Base-by-base conservation (phyloP, 257 asterid genomes). In the Ilex asprella region DNA sequence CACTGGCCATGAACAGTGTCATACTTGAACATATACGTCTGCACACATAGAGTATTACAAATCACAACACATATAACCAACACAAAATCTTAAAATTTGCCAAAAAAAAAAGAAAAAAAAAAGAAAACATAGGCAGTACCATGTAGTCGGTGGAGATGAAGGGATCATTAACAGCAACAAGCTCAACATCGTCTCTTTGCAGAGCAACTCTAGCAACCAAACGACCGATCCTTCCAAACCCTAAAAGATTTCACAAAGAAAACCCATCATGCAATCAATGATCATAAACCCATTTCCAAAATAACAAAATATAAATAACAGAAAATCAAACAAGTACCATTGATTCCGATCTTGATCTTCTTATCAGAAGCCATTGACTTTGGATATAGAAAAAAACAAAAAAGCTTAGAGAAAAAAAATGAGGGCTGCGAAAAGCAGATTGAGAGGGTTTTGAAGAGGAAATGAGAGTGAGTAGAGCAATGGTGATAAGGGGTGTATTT, bases 11-110 rank as follows among this genome's bases (percentile, higher is more conserved):
- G 73, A 5, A 68, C 73, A 55, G 57, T 61, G 12, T 68, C 73
- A 55, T 68, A 61, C 60, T 68, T 68, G 39, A 68, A 68, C 73
- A 68, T 68, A n/a, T 90, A 90, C 54, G 93, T 90, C 97, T 90
- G 73, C 81, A 76, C 31, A 7, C n/a, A 44, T 14, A 62, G 39
- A 21, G 7, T 50, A 6, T 12, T 21, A 21, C 27, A 21, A 21
- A 21, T 21, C 27, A 21, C n/a, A n/a, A 50, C 21, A 50, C 0
- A 50, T 50, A n/a, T 14, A 50, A 50, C 13, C 55, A 6, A 50
- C 55, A 50, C 16, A 50, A 50, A 56, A 50, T 6, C 13, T 50
- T 9, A 11, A 50, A n/a, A 50, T 4, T 6, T 7, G 47, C 47
- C 1, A 11, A 41, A 41, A 7, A 11, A 21, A 54, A 55, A 32